Base-by-base conservation (phyloP, 805 yeast genomes). In the Danielia reshetovae region DNA sequence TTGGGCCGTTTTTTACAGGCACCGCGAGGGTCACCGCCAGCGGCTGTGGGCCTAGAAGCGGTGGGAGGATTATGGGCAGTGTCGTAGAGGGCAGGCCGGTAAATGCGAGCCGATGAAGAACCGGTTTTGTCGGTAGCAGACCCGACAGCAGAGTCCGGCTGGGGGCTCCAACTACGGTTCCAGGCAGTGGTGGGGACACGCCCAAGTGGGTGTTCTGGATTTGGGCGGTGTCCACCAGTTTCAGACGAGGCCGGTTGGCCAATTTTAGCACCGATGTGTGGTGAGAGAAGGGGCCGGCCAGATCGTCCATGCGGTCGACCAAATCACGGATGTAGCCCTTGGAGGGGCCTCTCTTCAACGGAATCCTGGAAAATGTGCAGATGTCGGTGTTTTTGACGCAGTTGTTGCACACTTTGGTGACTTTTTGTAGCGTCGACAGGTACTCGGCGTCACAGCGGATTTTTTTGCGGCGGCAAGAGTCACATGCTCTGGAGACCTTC, bases 401-500 rank as follows among this genome's bases (percentile, higher is more conserved):
- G 43, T 75, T 79, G 10, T 79, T 60, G 54, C 94, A 84, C 2
- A 68, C 55, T 39, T 68, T 70, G 24, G 70, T 60, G n/a, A 78
- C 70, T 7, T 62, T 60, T 46, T 62, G 72, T 13, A 73, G 65
- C 4, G 67, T 57, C 8, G 59, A 30, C 33, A 66, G 65, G 38
- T 72, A 69, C 17, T 70, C 70, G 15, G 84, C 86, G 53, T 83
- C 79, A 59, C 94, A 84, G 35, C 76, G 68, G 15, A 83, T 71
- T 52, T 84, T 84, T 55, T 82, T 81, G 29, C 83, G 68, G 24
- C 93, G 69, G 55, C 93, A 84, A 35, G 81, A 79, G 54, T 84
- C 94, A 54, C 94, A 84, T 2, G 90, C 93, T 34, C 94, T 58
- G 1, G 88, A 81, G 0, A 83, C 87, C 53, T 84, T 84, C 7